phyloP scores from a whole-genome alignment of 148 eudicot species.

The Silene uniflora region DNA sequence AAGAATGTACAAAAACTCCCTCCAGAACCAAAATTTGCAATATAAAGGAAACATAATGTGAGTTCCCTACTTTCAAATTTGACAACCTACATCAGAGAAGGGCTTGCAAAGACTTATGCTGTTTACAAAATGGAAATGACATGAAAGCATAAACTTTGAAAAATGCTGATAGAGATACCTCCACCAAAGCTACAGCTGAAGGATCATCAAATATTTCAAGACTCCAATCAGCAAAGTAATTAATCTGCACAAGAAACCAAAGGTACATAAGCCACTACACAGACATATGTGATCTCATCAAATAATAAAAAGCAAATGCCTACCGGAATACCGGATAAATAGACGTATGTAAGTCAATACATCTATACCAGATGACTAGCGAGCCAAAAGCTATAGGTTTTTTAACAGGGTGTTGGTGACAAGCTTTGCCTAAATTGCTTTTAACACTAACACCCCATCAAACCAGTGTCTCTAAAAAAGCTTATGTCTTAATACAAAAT shows the following conservation, averaged over 20 bases:
- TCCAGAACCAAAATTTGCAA: background rate
- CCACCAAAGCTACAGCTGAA: conserved; percentile 70
- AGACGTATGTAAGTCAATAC: background rate
- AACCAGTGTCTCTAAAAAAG: no score
- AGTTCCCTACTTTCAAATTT: no score
- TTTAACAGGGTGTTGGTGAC: background rate
- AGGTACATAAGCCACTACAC: conserved; percentile 17
- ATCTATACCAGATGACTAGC: background rate
- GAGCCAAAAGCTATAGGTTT: background rate
- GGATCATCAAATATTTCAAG: conserved; percentile 95
- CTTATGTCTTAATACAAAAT: no score
- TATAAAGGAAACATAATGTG: background rate
- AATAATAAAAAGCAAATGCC: background rate
- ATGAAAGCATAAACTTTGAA: background rate
- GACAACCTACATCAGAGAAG: background rate
- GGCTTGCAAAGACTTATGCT: background rate
- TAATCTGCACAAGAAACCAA: conserved; percentile 55
- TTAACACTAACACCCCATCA: no score
- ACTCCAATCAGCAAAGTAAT: conserved; percentile 88
- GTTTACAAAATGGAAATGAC: background rate
- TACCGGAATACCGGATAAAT: background rate
- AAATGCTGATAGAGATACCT: conserved; percentile 43
- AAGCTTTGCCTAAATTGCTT: no score
- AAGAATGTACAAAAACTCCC: background rate
- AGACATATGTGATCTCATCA: conserved; percentile 7